phyloP scores from a whole-genome alignment of 2,329 filamentous ascomycete species.

The Orbilia blumenaviensis region DNA sequence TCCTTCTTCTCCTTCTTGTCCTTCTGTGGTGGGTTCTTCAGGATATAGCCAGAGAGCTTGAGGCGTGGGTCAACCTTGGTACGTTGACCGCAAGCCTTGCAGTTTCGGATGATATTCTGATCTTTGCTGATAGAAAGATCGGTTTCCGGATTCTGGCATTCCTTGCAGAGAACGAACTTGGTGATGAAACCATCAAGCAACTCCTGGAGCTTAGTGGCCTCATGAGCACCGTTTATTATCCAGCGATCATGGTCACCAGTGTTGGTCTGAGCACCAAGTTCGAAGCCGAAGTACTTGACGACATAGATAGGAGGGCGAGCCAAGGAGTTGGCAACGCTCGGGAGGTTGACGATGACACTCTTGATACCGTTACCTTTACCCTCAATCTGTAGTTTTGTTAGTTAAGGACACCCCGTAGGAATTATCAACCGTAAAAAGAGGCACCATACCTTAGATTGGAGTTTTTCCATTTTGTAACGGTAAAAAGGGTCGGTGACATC shows the following conservation, averaged over 20 bases:
- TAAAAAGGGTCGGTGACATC: conserved; percentile 99
- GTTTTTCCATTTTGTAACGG: conserved; percentile 99
- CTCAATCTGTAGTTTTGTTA: conserved; percentile 71
- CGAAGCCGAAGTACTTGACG: conserved; percentile 99
- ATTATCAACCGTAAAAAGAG: neutral
- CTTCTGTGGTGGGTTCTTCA: conserved; percentile 93
- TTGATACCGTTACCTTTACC: conserved; percentile 99
- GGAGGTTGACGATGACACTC: conserved; percentile 95
- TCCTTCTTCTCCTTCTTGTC: conserved; percentile 83
- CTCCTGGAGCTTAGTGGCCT: conserved; percentile 93
- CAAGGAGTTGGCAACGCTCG: conserved; percentile 89
- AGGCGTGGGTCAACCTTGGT: conserved; percentile 89
- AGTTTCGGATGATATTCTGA: conserved; percentile 88
- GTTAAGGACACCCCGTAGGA: neutral
- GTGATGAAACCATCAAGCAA: conserved; percentile 98
- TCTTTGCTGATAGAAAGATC: conserved; percentile 90
- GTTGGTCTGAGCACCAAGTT: conserved; percentile 97
- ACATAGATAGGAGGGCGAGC: conserved; percentile 91
- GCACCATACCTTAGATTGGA: conserved; percentile 78
- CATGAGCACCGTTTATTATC: conserved; percentile 99
- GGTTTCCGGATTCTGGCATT: conserved; percentile 99
- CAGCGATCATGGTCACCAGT: conserved; percentile 97
- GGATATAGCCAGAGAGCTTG: conserved; percentile 95
- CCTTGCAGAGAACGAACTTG: conserved; percentile 99
- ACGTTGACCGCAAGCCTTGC: conserved; percentile 97